Conservation (phyloP, 441 rosid genomes). For the Mallotus japonicus region DNA sequence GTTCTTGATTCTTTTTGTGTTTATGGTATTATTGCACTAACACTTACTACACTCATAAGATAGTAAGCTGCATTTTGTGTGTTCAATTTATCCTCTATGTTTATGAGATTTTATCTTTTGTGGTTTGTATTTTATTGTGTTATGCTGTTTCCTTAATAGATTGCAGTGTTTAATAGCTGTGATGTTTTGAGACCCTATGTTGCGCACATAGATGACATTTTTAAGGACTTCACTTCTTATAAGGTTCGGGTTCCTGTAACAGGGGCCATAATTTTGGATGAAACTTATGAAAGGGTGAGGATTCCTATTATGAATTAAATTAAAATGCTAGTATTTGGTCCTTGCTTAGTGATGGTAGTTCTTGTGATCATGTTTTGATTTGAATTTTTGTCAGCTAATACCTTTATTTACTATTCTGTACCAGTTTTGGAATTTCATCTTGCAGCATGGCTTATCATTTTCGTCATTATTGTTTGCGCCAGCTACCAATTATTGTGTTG, state of each 20-base stretch:
- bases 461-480: not conserved
- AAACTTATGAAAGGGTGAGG: conserved; percentile 69
- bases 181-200: conserved; percentile 90
- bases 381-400: not conserved
- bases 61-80: too few species aligned
- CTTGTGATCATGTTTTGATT: not conserved
- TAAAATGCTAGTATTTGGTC: not conserved
- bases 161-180: conserved; percentile 82
- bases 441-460: not conserved
- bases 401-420: not conserved
- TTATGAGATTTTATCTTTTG: too few species aligned
- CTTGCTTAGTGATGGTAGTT: not conserved
- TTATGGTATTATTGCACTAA: too few species aligned
- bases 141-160: conserved; percentile 41
- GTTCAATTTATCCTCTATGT: too few species aligned
- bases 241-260: conserved; percentile 97
- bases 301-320: conserved; percentile 9
- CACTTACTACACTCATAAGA: too few species aligned
- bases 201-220: conserved; percentile 86
- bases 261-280: conserved; percentile 49
- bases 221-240: conserved; percentile 95
- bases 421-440: not conserved
- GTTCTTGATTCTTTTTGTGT: too few species aligned
- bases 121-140: not conserved
- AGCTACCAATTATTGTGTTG: not conserved